These are phyloP conservation scores for Tulasnella sp. DNA, from an alignment of 768 basidiomycete genomes.

Conservation along the genomic window DNA sequence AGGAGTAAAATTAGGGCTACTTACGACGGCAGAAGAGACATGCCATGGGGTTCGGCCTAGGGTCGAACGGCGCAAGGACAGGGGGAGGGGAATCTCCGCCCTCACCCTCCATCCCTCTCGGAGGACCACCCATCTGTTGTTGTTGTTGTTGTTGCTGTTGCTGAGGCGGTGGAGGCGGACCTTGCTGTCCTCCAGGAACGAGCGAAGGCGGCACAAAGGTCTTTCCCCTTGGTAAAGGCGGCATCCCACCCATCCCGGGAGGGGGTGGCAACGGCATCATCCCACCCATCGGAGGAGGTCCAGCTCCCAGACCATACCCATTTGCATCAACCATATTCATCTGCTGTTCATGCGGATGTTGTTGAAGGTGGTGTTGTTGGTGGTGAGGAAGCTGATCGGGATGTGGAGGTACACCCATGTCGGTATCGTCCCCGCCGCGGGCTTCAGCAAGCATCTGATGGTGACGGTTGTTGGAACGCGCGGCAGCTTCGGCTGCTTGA, in stretches of 20 bases:
- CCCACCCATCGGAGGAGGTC: background rate
- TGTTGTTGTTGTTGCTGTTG: background rate
- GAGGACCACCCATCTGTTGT: background rate
- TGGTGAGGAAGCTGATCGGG: background rate
- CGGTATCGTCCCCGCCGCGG: background rate
- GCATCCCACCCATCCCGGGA: no score
- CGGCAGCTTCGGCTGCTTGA: constrained; percentile 13
- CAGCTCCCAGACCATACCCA: background rate
- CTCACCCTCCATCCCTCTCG: constrained; percentile 6
- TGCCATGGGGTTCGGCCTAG: constrained; percentile 15
- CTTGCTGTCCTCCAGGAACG: background rate
- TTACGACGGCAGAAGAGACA: constrained; percentile 14
- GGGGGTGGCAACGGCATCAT: no score
- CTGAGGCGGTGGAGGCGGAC: no score
- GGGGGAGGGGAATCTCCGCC: constrained; percentile 13
- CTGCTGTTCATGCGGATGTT: no score
- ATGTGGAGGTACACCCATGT: background rate
- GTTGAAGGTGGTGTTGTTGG: background rate
- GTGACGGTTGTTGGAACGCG: constrained; percentile 12
- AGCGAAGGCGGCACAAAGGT: constrained; percentile 12
- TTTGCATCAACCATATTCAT: background rate
- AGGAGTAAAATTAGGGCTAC: background rate
- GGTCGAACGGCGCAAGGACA: constrained; percentile 13
- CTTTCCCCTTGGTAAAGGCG: constrained; percentile 1
- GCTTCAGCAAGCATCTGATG: background rate